Percentiles rank a stretch among this genome's conserved stretches.
Evolutionary conservation across 768 basidiomycete genomes (phyloP).

Genomic region (Xerocomellus amylosporus): DNA sequence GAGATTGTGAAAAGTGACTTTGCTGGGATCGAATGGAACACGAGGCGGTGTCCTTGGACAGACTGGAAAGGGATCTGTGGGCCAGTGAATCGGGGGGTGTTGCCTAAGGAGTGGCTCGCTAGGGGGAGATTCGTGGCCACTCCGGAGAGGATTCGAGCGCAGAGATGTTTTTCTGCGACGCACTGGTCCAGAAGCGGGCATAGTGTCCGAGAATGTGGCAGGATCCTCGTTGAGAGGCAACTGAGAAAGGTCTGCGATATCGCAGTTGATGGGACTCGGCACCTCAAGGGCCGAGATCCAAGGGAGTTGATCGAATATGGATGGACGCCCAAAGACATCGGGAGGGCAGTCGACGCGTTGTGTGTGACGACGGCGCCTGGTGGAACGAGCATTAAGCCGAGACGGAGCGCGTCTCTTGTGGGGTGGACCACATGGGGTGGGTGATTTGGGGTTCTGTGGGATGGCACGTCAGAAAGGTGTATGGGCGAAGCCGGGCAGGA

Average conservation of each 20-base stretch:
- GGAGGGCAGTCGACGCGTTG: conserved; percentile 41
- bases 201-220: conserved; percentile 17
- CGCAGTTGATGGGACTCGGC: conserved; percentile 44
- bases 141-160: conserved; percentile 47
- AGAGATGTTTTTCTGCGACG: conserved; percentile 55
- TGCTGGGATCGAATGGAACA: conserved; percentile 45
- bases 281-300: conserved; percentile 63
- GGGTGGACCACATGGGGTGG: conserved; percentile 37
- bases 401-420: conserved; percentile 38
- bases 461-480: conserved; percentile 8
- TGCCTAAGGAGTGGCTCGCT: conserved; percentile 16
- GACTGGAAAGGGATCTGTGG: conserved; percentile 15
- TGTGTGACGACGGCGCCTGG: conserved; percentile 42
- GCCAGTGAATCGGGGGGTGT: conserved; percentile 31
- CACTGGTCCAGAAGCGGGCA: conserved; percentile 48
- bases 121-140: conserved; percentile 18
- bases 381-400: conserved; percentile 36
- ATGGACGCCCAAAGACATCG: conserved; percentile 32
- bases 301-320: conserved; percentile 60
- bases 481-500: neutral
- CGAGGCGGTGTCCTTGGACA: conserved; percentile 35
- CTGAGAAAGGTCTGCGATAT: conserved; percentile 68
- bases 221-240: conserved; percentile 36
- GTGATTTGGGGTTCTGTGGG: conserved; percentile 38
- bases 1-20: conserved; percentile 54